Evolutionary conservation across 257 asterid species (phyloP).

Genomic region (Nicotiana tabacum): DNA sequence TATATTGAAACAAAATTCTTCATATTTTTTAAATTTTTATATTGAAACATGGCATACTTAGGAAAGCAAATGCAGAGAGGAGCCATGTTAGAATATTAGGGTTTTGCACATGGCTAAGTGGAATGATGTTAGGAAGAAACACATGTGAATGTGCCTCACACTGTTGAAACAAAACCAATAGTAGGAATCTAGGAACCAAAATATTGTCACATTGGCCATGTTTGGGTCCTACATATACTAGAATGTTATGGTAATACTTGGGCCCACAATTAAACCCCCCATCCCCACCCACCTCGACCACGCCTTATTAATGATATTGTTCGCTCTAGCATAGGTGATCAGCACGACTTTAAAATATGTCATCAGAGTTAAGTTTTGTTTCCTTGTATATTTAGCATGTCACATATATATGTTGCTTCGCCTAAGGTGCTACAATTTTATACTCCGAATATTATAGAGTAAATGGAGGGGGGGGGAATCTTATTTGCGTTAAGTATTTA

Average conservation of each 20-base stretch:
- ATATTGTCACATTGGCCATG: neutral
- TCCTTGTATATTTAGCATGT: neutral
- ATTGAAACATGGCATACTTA: neutral
- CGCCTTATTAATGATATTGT: neutral
- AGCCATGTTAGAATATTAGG: neutral
- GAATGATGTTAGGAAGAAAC: conserved; percentile 7
- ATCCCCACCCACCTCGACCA: too few species aligned
- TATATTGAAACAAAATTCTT: neutral
- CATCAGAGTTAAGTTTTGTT: neutral
- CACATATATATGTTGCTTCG: neutral
- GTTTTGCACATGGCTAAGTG: conserved; percentile 12
- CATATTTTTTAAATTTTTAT: neutral
- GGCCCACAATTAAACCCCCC: neutral
- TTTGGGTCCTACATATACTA: neutral
- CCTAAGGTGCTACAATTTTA: neutral
- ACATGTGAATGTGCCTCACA: conserved; percentile 15
- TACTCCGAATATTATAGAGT: neutral
- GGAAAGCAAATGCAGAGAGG: neutral
- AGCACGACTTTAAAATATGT: neutral
- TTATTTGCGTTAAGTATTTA: too few species aligned
- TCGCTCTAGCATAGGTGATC: neutral
- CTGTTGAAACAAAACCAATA: neutral
- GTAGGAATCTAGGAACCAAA: conserved; percentile 9
- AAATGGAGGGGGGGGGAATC: too few species aligned
- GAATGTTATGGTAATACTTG: neutral